Evolutionary conservation across 805 yeast species (phyloP), one percentile per base, ranked within the genome.

Genomic region (Yamadazyma paraphyllophila): DNA sequence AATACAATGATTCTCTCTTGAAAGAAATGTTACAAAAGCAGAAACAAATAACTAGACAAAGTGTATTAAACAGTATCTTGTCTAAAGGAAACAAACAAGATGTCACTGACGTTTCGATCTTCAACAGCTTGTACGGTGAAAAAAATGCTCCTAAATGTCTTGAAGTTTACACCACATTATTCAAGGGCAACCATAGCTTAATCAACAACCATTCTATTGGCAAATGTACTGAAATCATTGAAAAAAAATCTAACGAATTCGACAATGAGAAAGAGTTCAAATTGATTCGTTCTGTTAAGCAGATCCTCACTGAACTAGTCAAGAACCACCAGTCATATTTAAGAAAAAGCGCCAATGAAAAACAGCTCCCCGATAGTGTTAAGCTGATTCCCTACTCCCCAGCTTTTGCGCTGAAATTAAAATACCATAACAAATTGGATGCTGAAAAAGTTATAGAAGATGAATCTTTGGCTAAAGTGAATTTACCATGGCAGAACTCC

Each of bases 401-500:
- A 7, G 45, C 52, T 26, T 69, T 58, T 44, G 63, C 61, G 24
- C 44, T 54, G 31, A 58, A 58, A 15, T 51, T 67, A 44, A 48
- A 39, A 43, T 77, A 34, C 60, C 77, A 54, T 53, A 58, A 51
- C 51, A 48, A 71, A 36, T 62, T 71, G 49, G 62, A 79, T 44
- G 63, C 68, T 36, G 77, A 77, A 7, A 74, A 71, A 16, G 60
- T 80, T 7, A 41, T 61, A 26, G 85, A 80, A 58, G 73, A 79
- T 49, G 85, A 80, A 55, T 47, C 71, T 13, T 58, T 61, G 38
- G 76, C 80, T 6, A 61, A 64, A 26, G 76, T 88, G 41, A 57
- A 71, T 30, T 71, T 90, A 47, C 96, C 96, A 46, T 88, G 94
- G 91, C 96, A 89, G 67, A 75, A 74, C 46, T 73, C 76, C 41